Conservation (phyloP, 176 grass and related monocot genomes). For the Phragmites australis region DNA sequence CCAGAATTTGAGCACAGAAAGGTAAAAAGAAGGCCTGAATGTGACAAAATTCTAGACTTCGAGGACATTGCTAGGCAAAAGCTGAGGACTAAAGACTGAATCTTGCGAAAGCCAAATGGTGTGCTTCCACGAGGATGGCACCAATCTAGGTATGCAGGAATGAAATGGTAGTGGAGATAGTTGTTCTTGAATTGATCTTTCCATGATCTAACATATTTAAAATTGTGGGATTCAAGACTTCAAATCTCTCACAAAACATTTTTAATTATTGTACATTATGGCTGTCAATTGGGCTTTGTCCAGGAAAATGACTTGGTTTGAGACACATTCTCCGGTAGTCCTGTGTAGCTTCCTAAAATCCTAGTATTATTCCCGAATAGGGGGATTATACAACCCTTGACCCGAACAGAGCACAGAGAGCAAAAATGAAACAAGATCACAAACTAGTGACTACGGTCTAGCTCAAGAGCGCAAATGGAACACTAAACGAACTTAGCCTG, state of each 20-base stretch:
- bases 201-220: background rate
- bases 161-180: background rate
- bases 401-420: too few species aligned
- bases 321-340: background rate
- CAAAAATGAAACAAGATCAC: too few species aligned
- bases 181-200: slow-evolving; percentile 10
- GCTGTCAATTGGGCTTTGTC: background rate
- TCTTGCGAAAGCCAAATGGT: background rate
- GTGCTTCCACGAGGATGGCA: background rate
- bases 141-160: slow-evolving; percentile 14
- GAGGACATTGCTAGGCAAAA: slow-evolving; percentile 25
- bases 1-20: slow-evolving; percentile 2
- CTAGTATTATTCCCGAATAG: slow-evolving; percentile 9
- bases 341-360: background rate
- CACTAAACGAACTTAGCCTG: too few species aligned
- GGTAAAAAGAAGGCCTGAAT: slow-evolving; percentile 10
- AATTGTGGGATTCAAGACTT: background rate
- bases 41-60: slow-evolving; percentile 13
- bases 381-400: too few species aligned
- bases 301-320: background rate
- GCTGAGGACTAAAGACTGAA: slow-evolving; percentile 8
- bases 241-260: background rate
- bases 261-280: background rate
- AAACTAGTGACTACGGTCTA: too few species aligned
- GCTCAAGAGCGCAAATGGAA: too few species aligned